Evolutionary conservation across 2,329 filamentous ascomycete genomes (phyloP).

Genomic region (Incumbomyces delicatus): DNA sequence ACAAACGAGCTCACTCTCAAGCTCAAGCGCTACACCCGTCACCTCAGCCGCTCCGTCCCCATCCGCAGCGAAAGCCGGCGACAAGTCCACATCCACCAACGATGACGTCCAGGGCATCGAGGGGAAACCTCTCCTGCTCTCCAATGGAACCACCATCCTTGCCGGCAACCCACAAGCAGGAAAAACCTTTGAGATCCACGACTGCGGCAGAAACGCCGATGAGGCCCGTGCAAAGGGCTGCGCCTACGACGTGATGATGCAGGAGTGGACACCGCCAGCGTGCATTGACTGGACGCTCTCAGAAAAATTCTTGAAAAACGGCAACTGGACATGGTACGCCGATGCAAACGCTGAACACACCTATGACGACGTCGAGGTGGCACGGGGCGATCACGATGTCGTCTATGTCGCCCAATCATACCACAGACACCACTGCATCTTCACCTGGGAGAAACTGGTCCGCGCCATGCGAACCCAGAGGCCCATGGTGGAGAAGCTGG

Average conservation of each 20-base stretch:
- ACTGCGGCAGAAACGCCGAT: conserved; percentile 15
- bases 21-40: no score
- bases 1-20: not conserved
- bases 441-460: conserved; percentile 20
- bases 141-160: not conserved
- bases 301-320: conserved; percentile 17
- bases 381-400: conserved; percentile 18
- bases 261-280: conserved; percentile 17
- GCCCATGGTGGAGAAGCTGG: conserved; percentile 18
- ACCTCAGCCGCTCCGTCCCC: not conserved
- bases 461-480: conserved; percentile 19
- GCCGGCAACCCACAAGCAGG: not conserved
- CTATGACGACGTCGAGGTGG: conserved; percentile 17
- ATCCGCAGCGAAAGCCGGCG: not conserved
- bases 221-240: conserved; percentile 18
- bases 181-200: conserved; percentile 9
- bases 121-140: not conserved
- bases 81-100: no score
- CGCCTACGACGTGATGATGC: conserved; percentile 22
- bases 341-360: conserved; percentile 9
- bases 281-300: conserved; percentile 17
- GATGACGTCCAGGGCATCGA: not conserved
- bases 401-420: conserved; percentile 20
- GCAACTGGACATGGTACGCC: conserved; percentile 22
- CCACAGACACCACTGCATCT: conserved; percentile 20